Evolutionary conservation across 768 basidiomycete species (phyloP).

Genomic region (Termitomyces sp.): DNA sequence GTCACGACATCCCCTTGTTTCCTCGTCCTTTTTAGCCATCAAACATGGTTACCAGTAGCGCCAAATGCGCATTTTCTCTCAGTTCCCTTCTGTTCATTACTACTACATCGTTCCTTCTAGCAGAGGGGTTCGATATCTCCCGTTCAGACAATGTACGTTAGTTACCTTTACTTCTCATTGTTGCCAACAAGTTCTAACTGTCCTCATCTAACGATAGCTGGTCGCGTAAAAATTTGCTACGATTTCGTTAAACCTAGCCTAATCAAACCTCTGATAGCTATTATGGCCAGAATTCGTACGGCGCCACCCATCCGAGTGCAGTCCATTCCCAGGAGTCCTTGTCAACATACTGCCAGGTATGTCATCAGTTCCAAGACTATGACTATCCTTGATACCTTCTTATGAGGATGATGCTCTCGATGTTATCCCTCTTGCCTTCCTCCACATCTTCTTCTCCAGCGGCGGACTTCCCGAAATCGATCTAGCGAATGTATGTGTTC

Average conservation of each 20-base stretch:
- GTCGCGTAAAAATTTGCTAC: slow-evolving; percentile 38
- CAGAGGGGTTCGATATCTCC: slow-evolving; percentile 25
- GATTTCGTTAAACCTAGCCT: neutral
- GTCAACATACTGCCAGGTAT: slow-evolving; percentile 56
- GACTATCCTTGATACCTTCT: neutral
- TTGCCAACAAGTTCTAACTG: neutral
- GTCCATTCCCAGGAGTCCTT: slow-evolving; percentile 54
- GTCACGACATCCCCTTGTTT: neutral
- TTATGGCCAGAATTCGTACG: slow-evolving; percentile 74
- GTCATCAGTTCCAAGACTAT: slow-evolving; percentile 1
- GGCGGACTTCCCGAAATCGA: slow-evolving; percentile 63
- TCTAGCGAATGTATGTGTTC: slow-evolving; percentile 52
- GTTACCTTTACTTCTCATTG: neutral
- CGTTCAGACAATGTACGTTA: slow-evolving; percentile 30
- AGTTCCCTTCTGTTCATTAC: neutral
- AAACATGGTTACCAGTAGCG: slow-evolving; percentile 3
- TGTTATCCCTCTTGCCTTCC: slow-evolving; percentile 61
- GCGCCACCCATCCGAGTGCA: slow-evolving; percentile 44
- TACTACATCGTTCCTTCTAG: slow-evolving; percentile 2
- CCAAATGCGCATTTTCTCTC: neutral
- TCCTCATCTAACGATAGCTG: slow-evolving; percentile 26
- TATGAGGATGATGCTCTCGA: slow-evolving; percentile 57
- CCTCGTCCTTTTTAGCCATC: neutral
- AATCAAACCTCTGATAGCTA: slow-evolving; percentile 34
- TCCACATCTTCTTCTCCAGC: slow-evolving; percentile 56